Evolutionary conservation across 2,329 filamentous ascomycete genomes (phyloP).

Genomic region (Drechmeria coniospora): DNA sequence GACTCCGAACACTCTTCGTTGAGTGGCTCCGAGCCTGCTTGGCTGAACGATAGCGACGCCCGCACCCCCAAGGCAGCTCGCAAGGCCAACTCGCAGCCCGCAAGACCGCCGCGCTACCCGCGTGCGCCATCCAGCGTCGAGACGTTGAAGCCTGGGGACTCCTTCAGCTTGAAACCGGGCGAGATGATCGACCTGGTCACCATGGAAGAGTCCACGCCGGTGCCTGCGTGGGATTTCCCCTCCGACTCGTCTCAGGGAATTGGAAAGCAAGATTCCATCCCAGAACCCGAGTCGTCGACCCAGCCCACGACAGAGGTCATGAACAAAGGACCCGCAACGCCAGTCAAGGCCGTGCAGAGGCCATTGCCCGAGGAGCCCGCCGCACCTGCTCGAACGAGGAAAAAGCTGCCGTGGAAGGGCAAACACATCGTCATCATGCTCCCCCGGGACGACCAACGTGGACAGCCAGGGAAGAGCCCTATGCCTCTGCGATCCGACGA

Average conservation of each 20-base stretch:
- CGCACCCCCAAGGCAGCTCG: conserved; percentile 29
- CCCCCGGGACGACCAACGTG: conserved; percentile 51
- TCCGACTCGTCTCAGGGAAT: conserved; percentile 10
- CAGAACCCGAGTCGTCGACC: too few relatives aligned
- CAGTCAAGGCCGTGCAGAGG: conserved; percentile 19
- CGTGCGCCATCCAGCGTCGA: conserved; percentile 39
- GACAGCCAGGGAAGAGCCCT: conserved; percentile 36
- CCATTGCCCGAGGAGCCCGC: conserved; percentile 22
- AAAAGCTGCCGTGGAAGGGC: conserved; percentile 59
- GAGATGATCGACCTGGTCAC: conserved; percentile 18
- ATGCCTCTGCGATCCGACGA: conserved; percentile 39
- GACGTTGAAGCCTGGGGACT: conserved; percentile 29
- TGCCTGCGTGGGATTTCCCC: conserved; percentile 1
- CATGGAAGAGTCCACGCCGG: conserved; percentile 8
- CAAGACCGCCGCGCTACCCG: conserved; percentile 20
- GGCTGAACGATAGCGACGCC: conserved; percentile 32
- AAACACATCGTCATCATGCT: conserved; percentile 60
- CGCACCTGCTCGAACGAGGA: conserved; percentile 44
- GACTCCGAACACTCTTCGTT: conserved; percentile 62
- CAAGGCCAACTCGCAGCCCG: conserved; percentile 9
- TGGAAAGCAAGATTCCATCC: conserved; percentile 11
- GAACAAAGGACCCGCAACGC: conserved; percentile 18
- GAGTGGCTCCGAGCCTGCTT: conserved; percentile 47
- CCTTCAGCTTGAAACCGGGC: conserved; percentile 11
- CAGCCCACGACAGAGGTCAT: too few relatives aligned